These are phyloP conservation scores for Trichoderma semiorbis DNA, from an alignment of 2,329 filamentous ascomycete species.

Conservation along the genomic window DNA sequence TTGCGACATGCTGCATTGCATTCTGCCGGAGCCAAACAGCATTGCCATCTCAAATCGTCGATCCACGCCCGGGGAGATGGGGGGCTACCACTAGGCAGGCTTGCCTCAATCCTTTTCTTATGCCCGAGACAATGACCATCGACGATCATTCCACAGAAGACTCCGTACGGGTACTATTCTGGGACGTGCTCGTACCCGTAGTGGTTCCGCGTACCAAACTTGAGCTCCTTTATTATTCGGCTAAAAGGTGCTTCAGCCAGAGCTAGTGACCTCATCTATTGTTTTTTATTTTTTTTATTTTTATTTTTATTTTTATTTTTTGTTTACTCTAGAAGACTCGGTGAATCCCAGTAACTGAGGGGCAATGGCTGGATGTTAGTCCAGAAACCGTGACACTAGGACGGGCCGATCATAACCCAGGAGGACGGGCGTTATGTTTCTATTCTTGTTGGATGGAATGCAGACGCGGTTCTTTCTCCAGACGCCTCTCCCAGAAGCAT, in stretches of 20 bases:
- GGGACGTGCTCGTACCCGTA: neutral
- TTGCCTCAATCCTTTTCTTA: neutral
- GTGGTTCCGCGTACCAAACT: neutral
- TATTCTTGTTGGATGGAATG: conserved; percentile 2
- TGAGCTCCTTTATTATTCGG: neutral
- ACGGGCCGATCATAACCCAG: neutral
- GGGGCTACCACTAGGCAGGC: neutral
- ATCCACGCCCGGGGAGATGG: neutral
- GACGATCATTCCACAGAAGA: neutral
- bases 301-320: too few relatives aligned
- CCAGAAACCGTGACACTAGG: neutral
- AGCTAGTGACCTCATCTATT: neutral
- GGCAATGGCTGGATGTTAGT: neutral
- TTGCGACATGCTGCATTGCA: conserved; percentile 6
- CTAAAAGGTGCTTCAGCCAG: neutral
- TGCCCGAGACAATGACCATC: conserved; percentile 3
- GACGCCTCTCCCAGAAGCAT: neutral
- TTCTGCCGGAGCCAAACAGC: neutral
- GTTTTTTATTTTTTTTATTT: neutral
- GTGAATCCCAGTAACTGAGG: neutral
- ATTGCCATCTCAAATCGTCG: neutral
- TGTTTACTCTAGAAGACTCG: neutral
- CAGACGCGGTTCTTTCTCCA: neutral
- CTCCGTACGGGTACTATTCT: neutral
- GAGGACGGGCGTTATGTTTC: neutral